A percentile compares a stretch with the other conserved stretches of the same genome.
These are phyloP conservation scores for Clavulina sp. DNA, from an alignment of 768 basidiomycete genomes.

Conservation along the genomic window DNA sequence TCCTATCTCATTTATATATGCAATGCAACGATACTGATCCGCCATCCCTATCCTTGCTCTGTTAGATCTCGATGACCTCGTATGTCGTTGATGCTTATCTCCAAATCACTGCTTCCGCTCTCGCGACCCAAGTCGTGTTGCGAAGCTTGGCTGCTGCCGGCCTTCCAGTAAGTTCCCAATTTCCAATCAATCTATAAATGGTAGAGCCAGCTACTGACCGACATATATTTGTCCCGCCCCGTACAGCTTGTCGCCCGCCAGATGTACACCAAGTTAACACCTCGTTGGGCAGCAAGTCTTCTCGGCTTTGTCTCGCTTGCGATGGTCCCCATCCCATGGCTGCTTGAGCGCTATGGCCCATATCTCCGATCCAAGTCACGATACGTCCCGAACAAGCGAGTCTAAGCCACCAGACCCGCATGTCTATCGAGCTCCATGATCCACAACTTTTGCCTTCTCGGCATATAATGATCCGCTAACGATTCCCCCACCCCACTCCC, in stretches of 20 bases:
- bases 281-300: constrained; percentile 22
- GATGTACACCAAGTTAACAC: constrained; percentile 23
- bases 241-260: constrained; percentile 20
- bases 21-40: background rate
- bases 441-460: no score
- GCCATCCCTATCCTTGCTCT: no score
- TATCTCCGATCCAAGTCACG: constrained; percentile 3
- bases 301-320: constrained; percentile 20
- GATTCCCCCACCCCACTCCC: no score
- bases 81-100: constrained; percentile 10
- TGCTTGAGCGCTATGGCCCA: constrained; percentile 10
- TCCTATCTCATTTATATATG: background rate
- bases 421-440: no score
- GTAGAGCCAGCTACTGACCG: constrained; percentile 5
- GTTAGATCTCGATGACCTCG: background rate
- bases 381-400: no score
- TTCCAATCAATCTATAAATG: background rate
- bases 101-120: constrained; percentile 23
- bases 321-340: constrained; percentile 16
- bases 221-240: constrained; percentile 1
- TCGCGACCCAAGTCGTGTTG: constrained; percentile 19
- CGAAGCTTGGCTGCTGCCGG: constrained; percentile 12
- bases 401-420: no score
- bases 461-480: no score
- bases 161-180: constrained; percentile 11